A percentile compares a stretch with the other conserved stretches of the same genome.
Conservation (phyloP, 1,284 basidiomycete genomes). For the Flammula alnicola region DNA sequence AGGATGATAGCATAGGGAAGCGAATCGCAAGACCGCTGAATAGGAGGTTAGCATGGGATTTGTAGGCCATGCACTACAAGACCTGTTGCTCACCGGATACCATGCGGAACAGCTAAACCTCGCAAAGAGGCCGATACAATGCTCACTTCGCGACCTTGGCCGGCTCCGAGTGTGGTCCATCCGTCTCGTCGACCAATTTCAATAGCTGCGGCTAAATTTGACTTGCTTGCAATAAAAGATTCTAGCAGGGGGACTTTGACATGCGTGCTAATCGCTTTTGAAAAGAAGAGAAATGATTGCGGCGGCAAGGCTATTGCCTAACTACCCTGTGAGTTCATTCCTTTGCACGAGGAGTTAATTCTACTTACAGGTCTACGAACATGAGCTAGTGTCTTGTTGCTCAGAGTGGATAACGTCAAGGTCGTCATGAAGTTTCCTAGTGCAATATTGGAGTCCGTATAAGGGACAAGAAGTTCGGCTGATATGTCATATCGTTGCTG, state of each 20-base stretch:
- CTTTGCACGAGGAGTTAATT: neutral
- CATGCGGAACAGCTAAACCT: constrained; percentile 65
- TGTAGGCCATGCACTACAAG: too few relatives aligned
- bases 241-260: constrained; percentile 59
- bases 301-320: constrained; percentile 64
- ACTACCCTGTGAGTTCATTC: neutral
- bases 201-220: constrained; percentile 55
- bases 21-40: constrained; percentile 69
- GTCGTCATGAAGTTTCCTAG: constrained; percentile 83
- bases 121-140: constrained; percentile 62
- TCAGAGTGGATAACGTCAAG: constrained; percentile 56
- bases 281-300: constrained; percentile 42
- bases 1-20: constrained; percentile 60
- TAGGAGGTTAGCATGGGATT: constrained; percentile 2
- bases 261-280: constrained; percentile 44
- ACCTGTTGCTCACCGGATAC: constrained; percentile 62
- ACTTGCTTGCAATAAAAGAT: constrained; percentile 53
- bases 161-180: constrained; percentile 69
- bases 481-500: constrained; percentile 74
- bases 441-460: constrained; percentile 65
- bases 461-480: constrained; percentile 67
- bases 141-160: constrained; percentile 71
- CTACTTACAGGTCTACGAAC: constrained; percentile 68
- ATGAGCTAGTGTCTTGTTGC: constrained; percentile 63
- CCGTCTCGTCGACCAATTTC: constrained; percentile 70